Percentiles rank a stretch among this genome's conserved stretches.
Conservation (phyloP, 1,284 basidiomycete species). For the Ceratobasidium sp. region DNA sequence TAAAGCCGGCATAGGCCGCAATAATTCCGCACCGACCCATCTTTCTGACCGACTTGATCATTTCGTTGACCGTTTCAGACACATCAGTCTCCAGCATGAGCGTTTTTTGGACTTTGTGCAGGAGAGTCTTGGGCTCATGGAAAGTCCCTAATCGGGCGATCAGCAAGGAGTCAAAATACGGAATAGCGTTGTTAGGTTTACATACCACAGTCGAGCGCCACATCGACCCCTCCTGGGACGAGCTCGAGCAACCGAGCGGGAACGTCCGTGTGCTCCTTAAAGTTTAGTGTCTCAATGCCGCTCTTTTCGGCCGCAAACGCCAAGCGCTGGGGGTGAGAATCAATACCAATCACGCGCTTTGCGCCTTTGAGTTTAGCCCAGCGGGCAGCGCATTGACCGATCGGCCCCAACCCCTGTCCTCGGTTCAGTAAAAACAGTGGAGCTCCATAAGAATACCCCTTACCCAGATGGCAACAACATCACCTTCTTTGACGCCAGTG, state of each 20-base stretch:
- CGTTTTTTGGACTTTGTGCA: conserved; percentile 77
- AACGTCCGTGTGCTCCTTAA: conserved; percentile 69
- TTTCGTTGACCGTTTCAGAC: conserved; percentile 78
- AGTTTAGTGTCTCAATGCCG: conserved; percentile 75
- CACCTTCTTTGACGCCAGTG: conserved; percentile 74
- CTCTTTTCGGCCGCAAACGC: conserved; percentile 68
- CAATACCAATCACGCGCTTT: conserved; percentile 78
- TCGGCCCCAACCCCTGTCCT: conserved; percentile 69
- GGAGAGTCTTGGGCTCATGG: conserved; percentile 74
- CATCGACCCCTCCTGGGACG: conserved; percentile 74
- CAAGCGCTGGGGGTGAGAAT: conserved; percentile 73
- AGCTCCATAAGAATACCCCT: conserved; percentile 46
- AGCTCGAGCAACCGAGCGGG: conserved; percentile 72
- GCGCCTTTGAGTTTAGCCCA: conserved; percentile 80
- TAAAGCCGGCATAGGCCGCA: conserved; percentile 73
- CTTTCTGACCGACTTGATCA: conserved; percentile 73
- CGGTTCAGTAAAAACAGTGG: background rate
- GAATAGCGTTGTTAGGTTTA: conserved; percentile 25
- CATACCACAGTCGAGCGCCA: conserved; percentile 66
- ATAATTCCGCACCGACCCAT: conserved; percentile 74
- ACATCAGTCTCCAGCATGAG: conserved; percentile 83
- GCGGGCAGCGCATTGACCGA: conserved; percentile 71
- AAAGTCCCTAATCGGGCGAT: conserved; percentile 64
- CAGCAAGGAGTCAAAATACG: conserved; percentile 10
- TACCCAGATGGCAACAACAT: conserved; percentile 77